Conservation (phyloP, 495 filamentous ascomycete genomes). For the Annulohypoxylon nitens region DNA sequence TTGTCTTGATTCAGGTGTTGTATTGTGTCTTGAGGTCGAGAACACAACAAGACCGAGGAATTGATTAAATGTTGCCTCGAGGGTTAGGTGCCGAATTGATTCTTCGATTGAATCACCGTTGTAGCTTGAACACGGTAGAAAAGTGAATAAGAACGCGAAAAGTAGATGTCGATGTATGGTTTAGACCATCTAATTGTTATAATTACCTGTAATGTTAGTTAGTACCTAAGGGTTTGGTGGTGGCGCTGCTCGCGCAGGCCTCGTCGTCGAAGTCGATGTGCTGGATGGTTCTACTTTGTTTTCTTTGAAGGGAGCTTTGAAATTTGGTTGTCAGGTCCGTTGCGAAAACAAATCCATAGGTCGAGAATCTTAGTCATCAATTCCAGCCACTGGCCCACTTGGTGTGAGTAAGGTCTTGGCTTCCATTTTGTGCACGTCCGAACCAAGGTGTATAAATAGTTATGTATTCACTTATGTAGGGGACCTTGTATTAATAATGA, state of each 20-base stretch:
- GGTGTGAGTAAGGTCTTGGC: not conserved
- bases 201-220: constrained; percentile 29
- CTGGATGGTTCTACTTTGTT: constrained; percentile 41
- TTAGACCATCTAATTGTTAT: constrained; percentile 20
- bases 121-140: constrained; percentile 12
- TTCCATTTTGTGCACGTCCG: not conserved
- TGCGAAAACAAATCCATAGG: constrained; percentile 29
- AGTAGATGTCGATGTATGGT: not conserved
- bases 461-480: not conserved
- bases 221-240: constrained; percentile 41
- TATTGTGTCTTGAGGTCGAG: constrained; percentile 16
- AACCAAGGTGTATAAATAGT: not conserved
- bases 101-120: constrained; percentile 13
- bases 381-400: not conserved
- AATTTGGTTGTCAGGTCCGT: constrained; percentile 26
- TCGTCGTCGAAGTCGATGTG: constrained; percentile 34
- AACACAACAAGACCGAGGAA: constrained; percentile 1
- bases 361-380: constrained; percentile 28
- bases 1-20: not conserved
- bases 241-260: constrained; percentile 38
- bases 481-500: constrained; percentile 32
- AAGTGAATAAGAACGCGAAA: not conserved
- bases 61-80: constrained; percentile 15
- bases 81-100: constrained; percentile 15
- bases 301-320: constrained; percentile 29